Evolutionary conservation across 2,329 filamentous ascomycete genomes (phyloP), one percentile per base, ranked within the genome.

Genomic region (Trichoderma breve): DNA sequence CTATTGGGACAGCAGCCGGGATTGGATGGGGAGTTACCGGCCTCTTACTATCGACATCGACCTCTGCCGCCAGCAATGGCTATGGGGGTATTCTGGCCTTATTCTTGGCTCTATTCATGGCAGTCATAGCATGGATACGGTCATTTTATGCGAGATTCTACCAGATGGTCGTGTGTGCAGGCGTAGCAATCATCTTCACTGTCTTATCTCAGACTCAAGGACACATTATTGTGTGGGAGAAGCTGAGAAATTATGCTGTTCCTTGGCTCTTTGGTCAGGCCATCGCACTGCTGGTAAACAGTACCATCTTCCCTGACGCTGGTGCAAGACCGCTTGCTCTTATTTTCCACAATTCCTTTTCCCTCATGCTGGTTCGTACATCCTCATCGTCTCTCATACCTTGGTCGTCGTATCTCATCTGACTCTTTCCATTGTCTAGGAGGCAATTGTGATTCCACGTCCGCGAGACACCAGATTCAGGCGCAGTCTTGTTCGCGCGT

Each of bases 191-290:
- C 43, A 83, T 82, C 4, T 89, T 88, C 73, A 84, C 86, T 4
- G 86, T 83, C 63, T 78, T 90, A 28, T 85, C 86, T 5, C 85
- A 88, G 55, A 84, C 86, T 12, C 83, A 82, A 11, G 78, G 79
- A 24, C 74, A 75, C 9, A 72, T 77, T 1, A 81, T 88, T 6
- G 77, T 81, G 6, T 89, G 87, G 87, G 71, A 74, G 28, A 88
- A 87, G 74, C 75, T 89, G 3, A 83, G 84, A 72, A 80, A 81
- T 60, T 90, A 87, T 76, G 87, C 83, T 3, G 81, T 89, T 36
- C 86, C 88, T 2, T 90, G 87, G 86, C 77, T 86, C 2, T 72
- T 88, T 8, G 88, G 88, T 0, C 86, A 89, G 75, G 86, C 81
- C 1, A 83, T 90, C 66, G 83, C 84, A 63, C 78, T 90, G 39